A percentile compares a stretch with the other conserved stretches of the same genome.
phyloP scores from a whole-genome alignment of 495 filamentous ascomycete genomes.

The Platismatia glauca region DNA sequence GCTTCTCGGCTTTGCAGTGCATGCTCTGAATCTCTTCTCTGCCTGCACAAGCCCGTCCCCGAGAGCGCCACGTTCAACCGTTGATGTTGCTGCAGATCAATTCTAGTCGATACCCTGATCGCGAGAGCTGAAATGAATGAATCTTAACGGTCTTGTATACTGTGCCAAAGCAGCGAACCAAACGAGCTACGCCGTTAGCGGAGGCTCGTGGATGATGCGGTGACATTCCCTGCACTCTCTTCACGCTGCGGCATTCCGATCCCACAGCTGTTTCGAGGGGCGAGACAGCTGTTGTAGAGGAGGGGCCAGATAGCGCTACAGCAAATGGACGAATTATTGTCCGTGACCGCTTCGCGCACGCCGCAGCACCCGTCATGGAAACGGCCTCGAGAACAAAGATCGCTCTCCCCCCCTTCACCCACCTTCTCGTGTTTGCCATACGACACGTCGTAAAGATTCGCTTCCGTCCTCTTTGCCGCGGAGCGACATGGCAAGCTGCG shows the following conservation, averaged over 20 bases:
- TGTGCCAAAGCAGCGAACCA: background rate
- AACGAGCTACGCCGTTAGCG: background rate
- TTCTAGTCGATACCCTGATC: conserved; percentile 9
- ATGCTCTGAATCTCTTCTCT: background rate
- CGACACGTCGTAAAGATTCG: too few relatives aligned
- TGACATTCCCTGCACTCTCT: background rate
- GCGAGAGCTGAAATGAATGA: background rate
- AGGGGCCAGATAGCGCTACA: too few relatives aligned
- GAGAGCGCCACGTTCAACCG: background rate
- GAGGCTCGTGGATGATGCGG: background rate
- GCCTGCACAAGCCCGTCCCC: background rate
- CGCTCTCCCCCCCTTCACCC: background rate
- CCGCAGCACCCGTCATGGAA: background rate
- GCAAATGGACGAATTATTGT: background rate
- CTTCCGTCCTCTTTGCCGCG: too few relatives aligned
- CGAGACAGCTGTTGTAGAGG: too few relatives aligned
- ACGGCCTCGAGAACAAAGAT: background rate
- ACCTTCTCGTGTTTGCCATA: background rate
- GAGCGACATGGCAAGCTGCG: too few relatives aligned
- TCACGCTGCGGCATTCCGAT: background rate
- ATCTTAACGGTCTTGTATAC: background rate
- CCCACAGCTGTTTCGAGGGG: background rate
- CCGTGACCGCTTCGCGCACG: background rate
- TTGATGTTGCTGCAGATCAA: conserved; percentile 3
- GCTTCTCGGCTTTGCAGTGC: conserved; percentile 22